Conservation (phyloP, 768 basidiomycete genomes). For the Coprinellus micaceus region DNA sequence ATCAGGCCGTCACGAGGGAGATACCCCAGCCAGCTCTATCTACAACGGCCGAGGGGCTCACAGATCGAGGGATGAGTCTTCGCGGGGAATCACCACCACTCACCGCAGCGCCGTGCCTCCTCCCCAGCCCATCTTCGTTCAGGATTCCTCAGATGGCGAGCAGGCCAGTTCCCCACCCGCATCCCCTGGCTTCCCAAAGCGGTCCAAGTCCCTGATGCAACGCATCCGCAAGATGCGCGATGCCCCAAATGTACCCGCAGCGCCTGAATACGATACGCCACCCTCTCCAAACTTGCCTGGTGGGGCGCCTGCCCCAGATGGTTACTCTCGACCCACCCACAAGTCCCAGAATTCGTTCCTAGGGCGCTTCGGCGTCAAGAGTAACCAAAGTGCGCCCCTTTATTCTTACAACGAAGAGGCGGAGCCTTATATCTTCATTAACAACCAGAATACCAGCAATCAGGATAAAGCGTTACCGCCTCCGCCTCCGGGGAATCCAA, state of each 20-base stretch:
- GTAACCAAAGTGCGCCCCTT: conserved; percentile 24
- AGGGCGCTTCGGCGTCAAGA: conserved; percentile 56
- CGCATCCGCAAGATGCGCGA: conserved; percentile 88
- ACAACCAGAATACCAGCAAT: conserved; percentile 34
- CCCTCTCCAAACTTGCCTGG: conserved; percentile 43
- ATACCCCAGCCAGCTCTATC: conserved; percentile 64
- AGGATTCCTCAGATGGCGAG: conserved; percentile 42
- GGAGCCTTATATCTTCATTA: conserved; percentile 69
- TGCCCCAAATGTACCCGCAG: conserved; percentile 76
- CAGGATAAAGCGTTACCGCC: conserved; percentile 52
- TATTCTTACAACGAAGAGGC: conserved; percentile 27
- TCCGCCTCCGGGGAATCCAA: conserved; percentile 50
- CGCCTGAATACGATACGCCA: conserved; percentile 39
- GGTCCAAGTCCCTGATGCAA: conserved; percentile 81
- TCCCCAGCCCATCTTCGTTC: conserved; percentile 78
- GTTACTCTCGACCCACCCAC: conserved; percentile 56
- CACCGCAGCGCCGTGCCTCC: conserved; percentile 65
- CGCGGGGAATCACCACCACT: conserved; percentile 25
- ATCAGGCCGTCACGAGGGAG: conserved; percentile 41
- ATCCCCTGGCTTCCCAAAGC: conserved; percentile 54
- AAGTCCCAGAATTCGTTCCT: conserved; percentile 72
- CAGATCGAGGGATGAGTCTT: conserved; percentile 23
- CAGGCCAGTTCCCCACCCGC: conserved; percentile 41
- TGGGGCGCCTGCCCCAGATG: conserved; percentile 19
- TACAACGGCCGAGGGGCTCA: conserved; percentile 61